A percentile compares a stretch with the other conserved stretches of the same genome.
Conservation (phyloP, 176 grass and related monocot genomes). For the Coix lacrymajobi region DNA sequence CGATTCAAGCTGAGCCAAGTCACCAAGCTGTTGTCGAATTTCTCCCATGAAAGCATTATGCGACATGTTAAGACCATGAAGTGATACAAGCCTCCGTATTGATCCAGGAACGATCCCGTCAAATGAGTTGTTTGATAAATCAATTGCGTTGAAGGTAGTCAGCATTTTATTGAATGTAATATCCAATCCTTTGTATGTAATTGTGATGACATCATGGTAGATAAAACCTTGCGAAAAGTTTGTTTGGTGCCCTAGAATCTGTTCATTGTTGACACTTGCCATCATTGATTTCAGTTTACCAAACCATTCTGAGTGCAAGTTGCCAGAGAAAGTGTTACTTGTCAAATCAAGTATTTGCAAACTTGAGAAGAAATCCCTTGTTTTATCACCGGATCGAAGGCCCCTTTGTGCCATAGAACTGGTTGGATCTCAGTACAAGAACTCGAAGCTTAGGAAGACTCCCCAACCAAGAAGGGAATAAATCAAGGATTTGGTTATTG, state of each 20-base stretch:
- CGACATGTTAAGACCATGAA: slow-evolving; percentile 10
- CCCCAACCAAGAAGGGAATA: slow-evolving; percentile 35
- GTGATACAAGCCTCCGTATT: slow-evolving; percentile 11
- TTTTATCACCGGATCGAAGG: no score
- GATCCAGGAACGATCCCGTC: background rate
- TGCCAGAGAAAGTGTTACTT: slow-evolving; percentile 5
- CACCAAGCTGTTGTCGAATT: background rate
- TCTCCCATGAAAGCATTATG: slow-evolving; percentile 5
- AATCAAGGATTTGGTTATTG: slow-evolving; percentile 14
- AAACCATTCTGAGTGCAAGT: slow-evolving; percentile 8
- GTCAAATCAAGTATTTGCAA: slow-evolving; percentile 36
- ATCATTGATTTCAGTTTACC: slow-evolving; percentile 3
- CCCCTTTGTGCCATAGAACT: background rate
- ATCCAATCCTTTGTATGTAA: background rate
- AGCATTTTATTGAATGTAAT: slow-evolving; percentile 9
- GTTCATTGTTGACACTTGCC: no score
- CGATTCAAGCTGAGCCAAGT: slow-evolving; percentile 13
- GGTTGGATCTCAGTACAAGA: slow-evolving; percentile 26
- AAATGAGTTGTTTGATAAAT: slow-evolving; percentile 37
- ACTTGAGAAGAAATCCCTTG: background rate
- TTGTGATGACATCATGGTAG: background rate
- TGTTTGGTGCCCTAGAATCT: background rate
- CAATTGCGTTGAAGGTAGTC: slow-evolving; percentile 21
- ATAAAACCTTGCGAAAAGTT: no score
- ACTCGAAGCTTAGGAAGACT: slow-evolving; percentile 10